Base-by-base conservation (phyloP, 257 asterid genomes). In the Plantago major region DNA sequence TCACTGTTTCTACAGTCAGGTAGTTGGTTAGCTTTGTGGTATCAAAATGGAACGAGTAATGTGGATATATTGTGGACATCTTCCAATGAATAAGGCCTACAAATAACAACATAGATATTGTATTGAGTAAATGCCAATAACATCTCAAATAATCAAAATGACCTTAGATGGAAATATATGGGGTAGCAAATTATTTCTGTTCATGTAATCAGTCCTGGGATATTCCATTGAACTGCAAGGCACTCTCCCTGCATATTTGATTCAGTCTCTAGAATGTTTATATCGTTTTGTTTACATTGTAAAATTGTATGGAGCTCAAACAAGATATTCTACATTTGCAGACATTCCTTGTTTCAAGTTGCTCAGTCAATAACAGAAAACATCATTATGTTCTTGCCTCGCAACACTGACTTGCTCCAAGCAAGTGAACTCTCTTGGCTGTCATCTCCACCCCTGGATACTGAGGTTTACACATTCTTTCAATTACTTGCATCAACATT, bases 321-420 rank as follows among this genome's bases (percentile, higher is more conserved):
- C 30, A 14, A 59, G 19, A 28, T 45, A 18, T 17, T 40, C 38
- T 9, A 10, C 38, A 40, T 74, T 14, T 77, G 78, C 94, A 89
- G 97, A 56, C 76, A 79, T 73, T 74, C 82, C 40, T 67, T 89
- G 67, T 84, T 89, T 72, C 84, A 84, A 73, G 83, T 72, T 52
- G 94, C 94, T 60, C 84, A 79, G 69, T 55, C 69, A 26, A 82
- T 89, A 69, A 71, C 97, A 13, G 89, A 86, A 47, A 82, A 89
- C 80, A 78, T 89, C 64, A 76, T 86, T n/a, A 77, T 89, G 88
- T 89, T 67, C 73, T 79, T 86, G 74, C 97, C 95, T 46, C 82
- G 82, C 61, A 87, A 85, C 62, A 63, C 81, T 11, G 89, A 84
- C 73, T 9, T 84, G 76, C 76, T 72, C 61, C 86, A 89, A 73